phyloP scores from a whole-genome alignment of 306 rosid genomes.

The Trifolium subterraneum region DNA sequence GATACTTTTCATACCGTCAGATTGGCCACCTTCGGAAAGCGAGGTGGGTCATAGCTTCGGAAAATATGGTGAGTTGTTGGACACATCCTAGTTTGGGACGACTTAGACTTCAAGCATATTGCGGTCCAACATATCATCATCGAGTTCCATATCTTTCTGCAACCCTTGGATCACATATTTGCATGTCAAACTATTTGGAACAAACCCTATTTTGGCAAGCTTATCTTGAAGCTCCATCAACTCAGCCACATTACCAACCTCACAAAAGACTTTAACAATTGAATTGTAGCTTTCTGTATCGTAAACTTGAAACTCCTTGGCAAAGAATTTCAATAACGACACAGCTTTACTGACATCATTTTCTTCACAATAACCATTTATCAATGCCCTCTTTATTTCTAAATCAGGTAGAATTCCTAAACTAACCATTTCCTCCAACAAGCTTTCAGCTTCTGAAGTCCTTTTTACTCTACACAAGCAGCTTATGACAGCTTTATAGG shows the following conservation, averaged over 20 bases:
- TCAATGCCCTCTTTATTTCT: slow-evolving; percentile 58
- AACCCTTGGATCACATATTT: slow-evolving; percentile 69
- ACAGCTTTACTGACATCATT: slow-evolving; percentile 63
- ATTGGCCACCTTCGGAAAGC: slow-evolving; percentile 71
- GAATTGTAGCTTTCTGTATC: slow-evolving; percentile 79
- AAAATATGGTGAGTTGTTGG: not conserved
- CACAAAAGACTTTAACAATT: slow-evolving; percentile 55
- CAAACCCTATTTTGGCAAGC: slow-evolving; percentile 69
- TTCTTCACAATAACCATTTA: slow-evolving; percentile 71
- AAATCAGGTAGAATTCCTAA: slow-evolving; percentile 61
- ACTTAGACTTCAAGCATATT: slow-evolving; percentile 23
- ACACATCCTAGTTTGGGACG: not conserved
- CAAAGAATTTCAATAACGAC: slow-evolving; percentile 61
- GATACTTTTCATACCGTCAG: slow-evolving; percentile 57
- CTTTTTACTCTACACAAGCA: slow-evolving; percentile 57
- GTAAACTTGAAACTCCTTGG: slow-evolving; percentile 61
- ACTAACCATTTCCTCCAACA: slow-evolving; percentile 70
- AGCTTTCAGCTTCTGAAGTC: slow-evolving; percentile 60
- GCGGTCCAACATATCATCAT: slow-evolving; percentile 19
- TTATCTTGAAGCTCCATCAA: slow-evolving; percentile 77
- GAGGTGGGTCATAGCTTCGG: too few species aligned
- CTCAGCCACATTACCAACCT: slow-evolving; percentile 61
- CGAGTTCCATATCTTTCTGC: slow-evolving; percentile 52
- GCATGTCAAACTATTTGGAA: slow-evolving; percentile 72
- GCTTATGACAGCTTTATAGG: slow-evolving; percentile 63